Evolutionary conservation across 2,329 filamentous ascomycete genomes (phyloP).

Genomic region (Ophiosphaerella narmari): DNA sequence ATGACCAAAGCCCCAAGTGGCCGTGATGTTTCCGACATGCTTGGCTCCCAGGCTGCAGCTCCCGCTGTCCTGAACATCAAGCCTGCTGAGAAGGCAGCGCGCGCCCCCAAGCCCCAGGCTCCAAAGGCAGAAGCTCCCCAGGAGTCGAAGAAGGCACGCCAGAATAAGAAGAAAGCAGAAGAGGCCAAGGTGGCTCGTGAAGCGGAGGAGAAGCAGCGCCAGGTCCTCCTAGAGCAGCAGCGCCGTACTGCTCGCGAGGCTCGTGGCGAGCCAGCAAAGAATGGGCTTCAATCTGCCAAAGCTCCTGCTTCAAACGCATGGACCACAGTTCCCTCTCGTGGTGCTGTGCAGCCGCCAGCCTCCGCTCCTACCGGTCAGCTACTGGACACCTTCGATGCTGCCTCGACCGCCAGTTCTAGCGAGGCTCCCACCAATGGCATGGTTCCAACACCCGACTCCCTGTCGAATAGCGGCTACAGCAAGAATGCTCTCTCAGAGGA

Average conservation of each 20-base stretch:
- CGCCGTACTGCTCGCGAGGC: conserved; percentile 78
- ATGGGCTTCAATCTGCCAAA: conserved; percentile 63
- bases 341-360: conserved; percentile 25
- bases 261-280: conserved; percentile 81
- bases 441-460: conserved; percentile 43
- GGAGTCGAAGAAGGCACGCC: conserved; percentile 93
- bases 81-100: conserved; percentile 62
- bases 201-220: conserved; percentile 78
- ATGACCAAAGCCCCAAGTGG: conserved; percentile 56
- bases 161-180: conserved; percentile 88
- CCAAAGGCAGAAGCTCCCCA: conserved; percentile 59
- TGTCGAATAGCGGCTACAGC: conserved; percentile 5
- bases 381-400: conserved; percentile 57
- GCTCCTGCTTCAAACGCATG: conserved; percentile 59
- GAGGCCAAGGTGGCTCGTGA: conserved; percentile 74
- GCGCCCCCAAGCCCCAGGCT: conserved; percentile 65
- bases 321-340: conserved; percentile 46
- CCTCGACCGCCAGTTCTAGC: conserved; percentile 48
- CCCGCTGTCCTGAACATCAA: conserved; percentile 81
- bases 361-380: conserved; percentile 40
- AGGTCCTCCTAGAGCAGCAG: conserved; percentile 78
- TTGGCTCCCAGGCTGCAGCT: conserved; percentile 70
- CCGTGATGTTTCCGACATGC: conserved; percentile 86
- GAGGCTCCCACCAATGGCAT: conserved; percentile 46
- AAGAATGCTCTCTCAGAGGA: conserved; percentile 55